Percentiles rank a stretch among this genome's conserved stretches.
These are phyloP conservation scores for Plasmodium gallinaceum DNA, from an alignment of 169 alveolate species.

Conservation along the genomic window DNA sequence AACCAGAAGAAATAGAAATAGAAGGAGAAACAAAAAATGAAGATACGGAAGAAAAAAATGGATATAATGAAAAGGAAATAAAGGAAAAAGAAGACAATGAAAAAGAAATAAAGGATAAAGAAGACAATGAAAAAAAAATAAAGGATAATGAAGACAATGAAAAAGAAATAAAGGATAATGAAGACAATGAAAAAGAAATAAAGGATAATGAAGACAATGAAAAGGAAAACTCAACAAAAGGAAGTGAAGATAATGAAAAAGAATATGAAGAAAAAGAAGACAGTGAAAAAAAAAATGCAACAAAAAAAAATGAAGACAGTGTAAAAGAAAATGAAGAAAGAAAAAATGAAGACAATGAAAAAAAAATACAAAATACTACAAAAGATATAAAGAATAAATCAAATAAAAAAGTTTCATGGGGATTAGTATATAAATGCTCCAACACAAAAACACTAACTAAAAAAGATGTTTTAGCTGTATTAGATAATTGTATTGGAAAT, in stretches of 20 bases:
- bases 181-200: background rate
- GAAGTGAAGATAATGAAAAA: background rate
- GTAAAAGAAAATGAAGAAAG: conserved; percentile 4
- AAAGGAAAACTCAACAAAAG: background rate
- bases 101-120: background rate
- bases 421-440: conserved; percentile 79
- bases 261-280: conserved; percentile 13
- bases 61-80: background rate
- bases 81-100: background rate
- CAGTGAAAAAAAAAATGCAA: background rate
- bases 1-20: background rate
- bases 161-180: background rate
- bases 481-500: conserved; percentile 79
- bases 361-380: background rate
- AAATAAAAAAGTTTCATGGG: conserved; percentile 79
- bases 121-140: background rate
- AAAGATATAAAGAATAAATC: conserved; percentile 5
- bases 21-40: background rate
- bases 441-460: conserved; percentile 79
- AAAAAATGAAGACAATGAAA: conserved; percentile 12
- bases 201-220: background rate
- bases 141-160: background rate
- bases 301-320: background rate
- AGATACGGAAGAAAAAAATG: background rate
- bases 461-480: conserved; percentile 78